A percentile compares a stretch with the other conserved stretches of the same genome.
These are phyloP conservation scores for Geotrichum citri-aurantii DNA, from an alignment of 1,139 yeast genomes.

Conservation along the genomic window DNA sequence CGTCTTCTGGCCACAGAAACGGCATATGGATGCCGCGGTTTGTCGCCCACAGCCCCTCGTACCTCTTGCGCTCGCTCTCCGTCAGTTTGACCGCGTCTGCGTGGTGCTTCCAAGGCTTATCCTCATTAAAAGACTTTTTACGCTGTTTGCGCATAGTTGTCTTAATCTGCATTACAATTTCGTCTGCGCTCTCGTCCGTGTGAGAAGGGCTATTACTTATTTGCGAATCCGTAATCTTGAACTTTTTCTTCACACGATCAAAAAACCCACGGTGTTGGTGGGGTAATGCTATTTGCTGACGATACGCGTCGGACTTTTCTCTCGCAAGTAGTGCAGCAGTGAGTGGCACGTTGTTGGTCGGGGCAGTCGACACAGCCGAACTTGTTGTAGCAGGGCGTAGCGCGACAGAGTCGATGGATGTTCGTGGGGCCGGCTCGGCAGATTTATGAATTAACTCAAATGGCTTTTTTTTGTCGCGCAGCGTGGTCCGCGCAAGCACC, in stretches of 20 bases:
- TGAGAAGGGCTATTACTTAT: neutral
- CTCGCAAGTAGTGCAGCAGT: constrained; percentile 14
- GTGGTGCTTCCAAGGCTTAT: constrained; percentile 95
- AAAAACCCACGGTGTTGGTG: constrained; percentile 12
- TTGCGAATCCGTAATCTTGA: neutral
- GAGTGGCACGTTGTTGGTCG: constrained; percentile 1
- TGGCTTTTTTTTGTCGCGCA: neutral
- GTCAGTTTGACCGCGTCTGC: constrained; percentile 53
- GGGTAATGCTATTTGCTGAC: neutral
- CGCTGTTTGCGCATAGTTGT: constrained; percentile 65
- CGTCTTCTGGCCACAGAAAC: constrained; percentile 33
- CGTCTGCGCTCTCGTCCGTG: neutral
- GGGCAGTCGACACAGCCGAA: neutral
- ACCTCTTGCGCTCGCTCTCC: constrained; percentile 73
- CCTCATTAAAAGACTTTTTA: constrained; percentile 64
- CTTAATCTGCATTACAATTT: constrained; percentile 31
- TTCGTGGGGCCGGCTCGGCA: neutral
- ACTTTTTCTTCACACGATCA: constrained; percentile 13
- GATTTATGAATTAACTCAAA: neutral
- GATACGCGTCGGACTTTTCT: constrained; percentile 1
- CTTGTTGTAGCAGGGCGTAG: neutral
- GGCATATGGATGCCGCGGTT: constrained; percentile 61
- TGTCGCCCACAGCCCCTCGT: constrained; percentile 91
- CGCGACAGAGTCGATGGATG: neutral
- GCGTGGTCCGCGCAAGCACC: neutral